Evolutionary conservation across 2,329 filamentous ascomycete genomes (phyloP).

Genomic region (Fonsecaea monophora): DNA sequence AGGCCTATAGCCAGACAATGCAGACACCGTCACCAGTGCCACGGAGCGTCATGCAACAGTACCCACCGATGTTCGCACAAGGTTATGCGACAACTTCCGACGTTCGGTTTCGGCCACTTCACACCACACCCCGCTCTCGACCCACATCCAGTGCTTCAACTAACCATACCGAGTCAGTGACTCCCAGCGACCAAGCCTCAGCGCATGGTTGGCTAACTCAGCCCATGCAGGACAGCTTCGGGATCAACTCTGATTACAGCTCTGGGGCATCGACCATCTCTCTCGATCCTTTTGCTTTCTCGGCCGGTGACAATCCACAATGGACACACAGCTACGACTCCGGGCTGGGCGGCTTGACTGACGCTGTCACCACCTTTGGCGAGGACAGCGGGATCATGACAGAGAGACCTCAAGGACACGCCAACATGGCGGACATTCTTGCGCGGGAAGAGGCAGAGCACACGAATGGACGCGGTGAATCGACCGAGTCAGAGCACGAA

Average conservation of each 20-base stretch:
- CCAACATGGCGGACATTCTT: not conserved
- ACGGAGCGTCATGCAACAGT: not conserved
- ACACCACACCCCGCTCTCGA: not conserved
- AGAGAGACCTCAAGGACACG: not conserved
- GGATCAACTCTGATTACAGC: not conserved
- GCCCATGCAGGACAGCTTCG: not conserved
- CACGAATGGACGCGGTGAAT: not conserved
- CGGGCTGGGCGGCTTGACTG: not conserved
- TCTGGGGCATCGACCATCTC: not conserved
- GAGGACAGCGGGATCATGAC: not conserved
- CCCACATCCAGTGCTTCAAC: not conserved
- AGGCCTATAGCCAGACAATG: not conserved
- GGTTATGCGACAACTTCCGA: slow-evolving; percentile 1
- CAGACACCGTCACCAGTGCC: not conserved
- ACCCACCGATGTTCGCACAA: not conserved
- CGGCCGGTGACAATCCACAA: not conserved
- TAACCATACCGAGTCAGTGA: not conserved
- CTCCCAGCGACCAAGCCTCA: not conserved
- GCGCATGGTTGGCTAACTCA: not conserved
- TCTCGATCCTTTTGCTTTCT: not conserved
- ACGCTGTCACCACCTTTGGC: not conserved
- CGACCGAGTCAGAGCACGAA: not conserved
- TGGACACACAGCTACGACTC: not conserved
- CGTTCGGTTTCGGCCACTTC: not conserved
- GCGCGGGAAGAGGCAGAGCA: not conserved